phyloP scores from a whole-genome alignment of 75 land plant species.

The Adiantum capillusveneris region DNA sequence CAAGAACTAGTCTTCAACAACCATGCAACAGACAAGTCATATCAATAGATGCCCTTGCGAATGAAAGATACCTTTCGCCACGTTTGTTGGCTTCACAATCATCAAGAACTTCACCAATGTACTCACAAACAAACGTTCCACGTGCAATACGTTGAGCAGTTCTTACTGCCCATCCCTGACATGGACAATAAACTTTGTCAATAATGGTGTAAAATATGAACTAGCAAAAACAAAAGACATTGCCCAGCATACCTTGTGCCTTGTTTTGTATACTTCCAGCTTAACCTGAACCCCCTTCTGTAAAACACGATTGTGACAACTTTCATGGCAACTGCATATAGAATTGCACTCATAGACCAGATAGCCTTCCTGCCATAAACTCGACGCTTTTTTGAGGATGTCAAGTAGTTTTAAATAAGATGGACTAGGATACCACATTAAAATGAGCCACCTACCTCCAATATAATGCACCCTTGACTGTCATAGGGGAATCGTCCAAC shows the following conservation, averaged over 20 bases:
- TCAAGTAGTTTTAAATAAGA: too few relatives aligned
- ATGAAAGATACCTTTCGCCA: constrained; percentile 46
- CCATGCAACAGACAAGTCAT: too few relatives aligned
- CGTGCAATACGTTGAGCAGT: constrained; percentile 71
- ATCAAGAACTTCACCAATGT: constrained; percentile 80
- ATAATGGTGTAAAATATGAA: constrained; percentile 7
- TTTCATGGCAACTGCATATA: constrained; percentile 53
- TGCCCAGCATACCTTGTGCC: constrained; percentile 57
- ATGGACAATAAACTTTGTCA: too few relatives aligned
- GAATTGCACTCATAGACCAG: constrained; percentile 94
- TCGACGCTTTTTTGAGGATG: too few relatives aligned
- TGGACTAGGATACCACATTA: too few relatives aligned
- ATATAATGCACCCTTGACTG: constrained; percentile 52
- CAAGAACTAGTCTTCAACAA: too few relatives aligned
- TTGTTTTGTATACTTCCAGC: constrained; percentile 80
- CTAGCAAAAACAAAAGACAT: background rate
- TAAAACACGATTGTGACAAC: constrained; percentile 79
- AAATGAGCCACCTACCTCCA: constrained; percentile 46
- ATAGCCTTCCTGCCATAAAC: constrained; percentile 68
- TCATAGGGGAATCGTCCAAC: constrained; percentile 87
- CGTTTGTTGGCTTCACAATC: constrained; percentile 71
- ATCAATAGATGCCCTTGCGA: too few relatives aligned
- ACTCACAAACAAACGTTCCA: constrained; percentile 96
- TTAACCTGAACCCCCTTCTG: constrained; percentile 87
- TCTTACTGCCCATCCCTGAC: constrained; percentile 96